phyloP scores from a whole-genome alignment of 2,329 filamentous ascomycete genomes.

The Arachnomyces sp. region DNA sequence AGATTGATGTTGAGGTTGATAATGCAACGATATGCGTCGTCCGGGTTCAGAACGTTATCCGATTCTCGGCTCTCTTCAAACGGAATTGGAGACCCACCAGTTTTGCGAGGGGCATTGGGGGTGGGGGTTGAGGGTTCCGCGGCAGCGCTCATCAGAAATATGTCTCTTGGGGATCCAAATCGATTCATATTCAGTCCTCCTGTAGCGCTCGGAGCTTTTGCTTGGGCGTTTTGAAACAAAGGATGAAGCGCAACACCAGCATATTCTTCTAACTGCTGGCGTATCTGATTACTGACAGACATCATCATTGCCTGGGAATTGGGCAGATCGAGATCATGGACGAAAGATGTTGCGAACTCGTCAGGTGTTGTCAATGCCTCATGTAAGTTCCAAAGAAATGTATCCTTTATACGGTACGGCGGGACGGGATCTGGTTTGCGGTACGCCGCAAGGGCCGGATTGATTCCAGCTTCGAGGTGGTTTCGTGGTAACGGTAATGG shows the following conservation, averaged over 20 bases:
- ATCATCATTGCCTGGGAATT: slow-evolving; percentile 61
- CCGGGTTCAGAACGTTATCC: slow-evolving; percentile 72
- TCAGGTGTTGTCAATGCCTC: slow-evolving; percentile 91
- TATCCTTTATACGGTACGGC: slow-evolving; percentile 82
- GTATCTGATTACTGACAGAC: slow-evolving; percentile 88
- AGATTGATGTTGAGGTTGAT: slow-evolving; percentile 87
- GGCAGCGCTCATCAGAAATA: no score
- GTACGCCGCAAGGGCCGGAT: slow-evolving; percentile 71
- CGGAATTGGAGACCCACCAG: no score
- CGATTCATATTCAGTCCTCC: no score
- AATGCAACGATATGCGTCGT: slow-evolving; percentile 91
- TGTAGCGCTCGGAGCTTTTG: slow-evolving; percentile 19
- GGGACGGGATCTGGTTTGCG: slow-evolving; percentile 70
- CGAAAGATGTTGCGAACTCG: slow-evolving; percentile 83
- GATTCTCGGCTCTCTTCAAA: no score
- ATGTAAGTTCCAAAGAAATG: slow-evolving; percentile 97
- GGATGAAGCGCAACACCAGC: slow-evolving; percentile 90
- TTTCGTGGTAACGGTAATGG: slow-evolving; percentile 40
- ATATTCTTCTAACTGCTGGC: slow-evolving; percentile 91
- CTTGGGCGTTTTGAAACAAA: slow-evolving; percentile 59
- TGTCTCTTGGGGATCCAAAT: no score
- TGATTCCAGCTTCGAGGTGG: slow-evolving; percentile 34
- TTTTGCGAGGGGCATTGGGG: no score
- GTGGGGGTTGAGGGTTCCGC: no score
- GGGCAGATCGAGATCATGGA: slow-evolving; percentile 88